Conservation (phyloP, 441 rosid genomes). For the Mallotus japonicus region DNA sequence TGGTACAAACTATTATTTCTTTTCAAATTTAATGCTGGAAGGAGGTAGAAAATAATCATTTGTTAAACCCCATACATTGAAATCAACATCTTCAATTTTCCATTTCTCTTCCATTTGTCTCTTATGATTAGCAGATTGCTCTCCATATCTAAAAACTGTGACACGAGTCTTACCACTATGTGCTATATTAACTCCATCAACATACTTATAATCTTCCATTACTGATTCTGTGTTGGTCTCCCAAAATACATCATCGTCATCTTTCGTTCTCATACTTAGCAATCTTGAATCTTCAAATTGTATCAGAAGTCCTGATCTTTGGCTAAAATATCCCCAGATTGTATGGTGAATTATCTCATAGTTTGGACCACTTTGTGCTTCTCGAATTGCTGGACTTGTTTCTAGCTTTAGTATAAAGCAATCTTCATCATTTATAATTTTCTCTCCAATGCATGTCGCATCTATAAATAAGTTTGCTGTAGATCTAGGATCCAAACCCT, state of each 20-base stretch:
- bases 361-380: constrained; percentile 76
- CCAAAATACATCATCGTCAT: constrained; percentile 73
- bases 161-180: constrained; percentile 68
- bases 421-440: constrained; percentile 61
- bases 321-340: constrained; percentile 92
- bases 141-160: constrained; percentile 75
- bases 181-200: constrained; percentile 76
- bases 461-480: constrained; percentile 75
- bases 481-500: constrained; percentile 91
- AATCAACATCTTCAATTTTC: constrained; percentile 79
- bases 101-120: constrained; percentile 75
- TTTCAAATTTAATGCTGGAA: constrained; percentile 10
- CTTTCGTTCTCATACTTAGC: constrained; percentile 57
- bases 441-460: constrained; percentile 87
- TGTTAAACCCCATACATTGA: constrained; percentile 72
- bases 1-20: background rate
- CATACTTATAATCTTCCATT: constrained; percentile 67
- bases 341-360: constrained; percentile 84
- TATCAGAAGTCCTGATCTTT: constrained; percentile 74
- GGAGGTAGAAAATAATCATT: constrained; percentile 66
- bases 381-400: constrained; percentile 61
- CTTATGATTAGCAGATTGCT: constrained; percentile 80
- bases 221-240: constrained; percentile 76
- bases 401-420: constrained; percentile 80
- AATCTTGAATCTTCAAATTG: constrained; percentile 82